These are phyloP conservation scores for Polygonum maritimum DNA, from an alignment of 148 eudicot species.

Conservation along the genomic window DNA sequence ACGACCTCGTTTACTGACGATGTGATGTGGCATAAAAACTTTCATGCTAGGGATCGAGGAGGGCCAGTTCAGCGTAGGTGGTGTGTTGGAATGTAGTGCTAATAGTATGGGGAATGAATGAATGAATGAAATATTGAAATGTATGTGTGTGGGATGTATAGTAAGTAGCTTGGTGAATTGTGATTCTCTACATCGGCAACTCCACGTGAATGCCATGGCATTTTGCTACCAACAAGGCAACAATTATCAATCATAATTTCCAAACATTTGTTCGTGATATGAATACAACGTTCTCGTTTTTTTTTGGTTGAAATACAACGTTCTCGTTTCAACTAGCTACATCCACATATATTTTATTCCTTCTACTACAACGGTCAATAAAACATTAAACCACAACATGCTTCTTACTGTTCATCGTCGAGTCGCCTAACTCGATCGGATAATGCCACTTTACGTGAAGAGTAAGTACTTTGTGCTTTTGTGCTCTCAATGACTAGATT, in stretches of 20 bases:
- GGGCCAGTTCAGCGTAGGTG: neutral
- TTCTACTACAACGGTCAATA: neutral
- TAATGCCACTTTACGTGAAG: no score
- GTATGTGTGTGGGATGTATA: neutral
- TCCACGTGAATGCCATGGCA: slow-evolving; percentile 2
- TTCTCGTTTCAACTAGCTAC: neutral
- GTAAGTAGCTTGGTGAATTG: neutral
- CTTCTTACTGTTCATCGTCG: no score
- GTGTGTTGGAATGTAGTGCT: neutral
- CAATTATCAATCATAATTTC: neutral
- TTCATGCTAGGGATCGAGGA: neutral
- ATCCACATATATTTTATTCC: neutral
- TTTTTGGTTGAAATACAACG: no score
- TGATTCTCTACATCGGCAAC: slow-evolving; percentile 3
- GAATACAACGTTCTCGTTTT: neutral
- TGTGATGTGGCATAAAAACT: neutral
- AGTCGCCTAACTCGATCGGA: no score
- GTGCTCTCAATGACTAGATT: no score
- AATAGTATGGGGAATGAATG: neutral
- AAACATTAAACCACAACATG: no score
- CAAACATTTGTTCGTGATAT: neutral
- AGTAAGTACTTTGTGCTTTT: no score
- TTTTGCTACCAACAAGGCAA: neutral
- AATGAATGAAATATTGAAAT: no score
- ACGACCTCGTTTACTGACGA: neutral